Evolutionary conservation across 2,329 filamentous ascomycete species (phyloP), one percentile per base, ranked within the genome.

Genomic region (Arthroderma sp.): DNA sequence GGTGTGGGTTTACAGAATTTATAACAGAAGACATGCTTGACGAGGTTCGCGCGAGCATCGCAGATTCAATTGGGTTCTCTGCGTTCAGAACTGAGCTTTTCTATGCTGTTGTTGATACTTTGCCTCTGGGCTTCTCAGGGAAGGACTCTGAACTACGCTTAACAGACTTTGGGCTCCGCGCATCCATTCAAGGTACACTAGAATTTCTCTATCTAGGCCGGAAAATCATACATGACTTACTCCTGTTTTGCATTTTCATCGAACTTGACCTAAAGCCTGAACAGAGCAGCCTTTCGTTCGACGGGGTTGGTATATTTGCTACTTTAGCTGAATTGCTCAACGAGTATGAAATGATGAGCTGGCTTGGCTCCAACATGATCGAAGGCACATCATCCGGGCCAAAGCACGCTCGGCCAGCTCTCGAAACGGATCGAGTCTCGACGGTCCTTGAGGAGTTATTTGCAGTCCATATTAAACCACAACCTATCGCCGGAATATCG

Each of bases 171-270:
- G 89, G 89, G 11, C 76, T 79, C 36, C 84, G 78, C 53, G 66
- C 87, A 1, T 70, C 87, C 9, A 75, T 94, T 7, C 80, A 80
- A 49, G 82, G 86, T 5, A 78, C 84, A 0, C 83, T 89, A 56
- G 87, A 96, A 58, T 82, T 77, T 8, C 74, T 91, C 5, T 73
- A 82, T 42, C 65, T 85, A 30, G 82, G 83, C 48, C 80, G 80
- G 65, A 77, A 77, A 48, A 70, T 91, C 6, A 78, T 93, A 42
- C 78, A 93, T 50, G 86, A 89, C 56, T 76, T 96, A 47, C 68
- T 96, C 2, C 73, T 91, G 2, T 72, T 98, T 5, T 71, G 94
- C 10, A 74, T 91, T 6, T 87, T 95, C 61, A 82, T 96, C 72
- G 83, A 91, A 59, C 81, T 80, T 34, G 86, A 91, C 57, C 75